These are phyloP conservation scores for Aspergillus haitiensis DNA, from an alignment of 495 filamentous ascomycete species.

Conservation along the genomic window DNA sequence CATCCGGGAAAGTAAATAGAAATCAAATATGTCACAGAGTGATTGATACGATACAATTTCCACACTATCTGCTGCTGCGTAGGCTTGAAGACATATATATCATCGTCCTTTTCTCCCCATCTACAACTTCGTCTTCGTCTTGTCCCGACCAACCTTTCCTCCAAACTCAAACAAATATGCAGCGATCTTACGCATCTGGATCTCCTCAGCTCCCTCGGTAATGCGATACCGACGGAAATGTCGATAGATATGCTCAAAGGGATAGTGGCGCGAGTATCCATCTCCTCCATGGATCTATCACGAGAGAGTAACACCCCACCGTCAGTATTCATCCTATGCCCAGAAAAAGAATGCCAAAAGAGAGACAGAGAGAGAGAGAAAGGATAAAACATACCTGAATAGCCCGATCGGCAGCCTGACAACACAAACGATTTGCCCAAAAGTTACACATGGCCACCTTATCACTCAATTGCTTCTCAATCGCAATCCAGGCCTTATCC, in stretches of 20 bases:
- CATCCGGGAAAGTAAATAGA: neutral
- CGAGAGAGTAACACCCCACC: neutral
- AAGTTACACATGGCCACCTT: constrained; percentile 65
- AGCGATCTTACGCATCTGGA: constrained; percentile 50
- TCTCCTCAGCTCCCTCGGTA: constrained; percentile 52
- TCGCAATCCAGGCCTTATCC: constrained; percentile 39
- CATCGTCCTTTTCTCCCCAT: neutral
- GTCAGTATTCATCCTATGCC: neutral
- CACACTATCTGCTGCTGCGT: neutral
- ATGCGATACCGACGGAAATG: constrained; percentile 52
- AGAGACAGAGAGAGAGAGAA: neutral
- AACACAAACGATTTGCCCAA: constrained; percentile 59
- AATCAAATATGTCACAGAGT: neutral
- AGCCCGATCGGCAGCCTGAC: constrained; percentile 58
- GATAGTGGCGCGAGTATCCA: constrained; percentile 48
- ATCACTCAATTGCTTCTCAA: constrained; percentile 54
- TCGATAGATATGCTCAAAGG: constrained; percentile 55
- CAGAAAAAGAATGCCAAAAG: neutral
- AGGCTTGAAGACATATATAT: too few species aligned
- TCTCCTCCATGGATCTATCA: constrained; percentile 52
- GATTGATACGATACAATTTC: neutral
- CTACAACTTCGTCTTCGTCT: constrained; percentile 12
- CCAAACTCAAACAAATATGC: constrained; percentile 48
- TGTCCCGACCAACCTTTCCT: constrained; percentile 14
- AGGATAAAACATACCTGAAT: constrained; percentile 46